phyloP scores from a whole-genome alignment of 176 grass and related monocot species.

The Triticum turgidum region DNA sequence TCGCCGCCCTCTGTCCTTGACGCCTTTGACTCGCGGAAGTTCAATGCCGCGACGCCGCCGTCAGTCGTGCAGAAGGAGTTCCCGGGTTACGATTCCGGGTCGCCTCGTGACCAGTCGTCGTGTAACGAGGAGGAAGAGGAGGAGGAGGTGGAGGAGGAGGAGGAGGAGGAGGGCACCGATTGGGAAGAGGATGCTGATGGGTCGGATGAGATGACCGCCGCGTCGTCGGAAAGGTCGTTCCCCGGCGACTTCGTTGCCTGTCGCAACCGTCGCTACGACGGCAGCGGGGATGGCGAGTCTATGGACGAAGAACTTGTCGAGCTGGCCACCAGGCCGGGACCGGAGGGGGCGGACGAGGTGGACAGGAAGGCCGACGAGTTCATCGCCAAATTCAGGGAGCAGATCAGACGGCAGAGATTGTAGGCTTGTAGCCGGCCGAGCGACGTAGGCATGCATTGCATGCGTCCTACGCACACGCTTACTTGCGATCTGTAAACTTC shows the following conservation, averaged over 20 bases:
- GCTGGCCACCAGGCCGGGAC: constrained; percentile 28
- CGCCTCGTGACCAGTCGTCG: constrained; percentile 8
- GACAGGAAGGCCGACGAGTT: constrained; percentile 95
- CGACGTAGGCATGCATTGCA: background rate
- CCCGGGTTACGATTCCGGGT: background rate
- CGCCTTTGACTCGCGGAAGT: background rate
- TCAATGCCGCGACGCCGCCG: background rate
- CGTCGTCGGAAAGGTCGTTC: constrained; percentile 24
- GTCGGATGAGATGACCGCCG: constrained; percentile 22
- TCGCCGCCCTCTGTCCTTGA: constrained; percentile 52
- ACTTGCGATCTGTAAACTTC: background rate
- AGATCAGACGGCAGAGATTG: constrained; percentile 68
- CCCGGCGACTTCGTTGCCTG: constrained; percentile 6
- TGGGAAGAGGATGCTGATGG: constrained; percentile 30
- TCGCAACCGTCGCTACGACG: background rate
- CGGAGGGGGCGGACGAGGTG: constrained; percentile 56
- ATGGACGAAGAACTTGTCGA: constrained; percentile 47
- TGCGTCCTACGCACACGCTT: background rate
- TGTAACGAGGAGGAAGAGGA: constrained; percentile 31
- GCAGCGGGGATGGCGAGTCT: background rate
- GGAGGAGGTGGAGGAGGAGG: constrained; percentile 16
- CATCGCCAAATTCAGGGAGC: constrained; percentile 92
- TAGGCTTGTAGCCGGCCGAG: constrained; percentile 7
- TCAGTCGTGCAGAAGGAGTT: background rate
- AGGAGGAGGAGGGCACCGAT: constrained; percentile 31